A percentile compares a stretch with the other conserved stretches of the same genome.
phyloP scores from a whole-genome alignment of 1,284 basidiomycete species.

The Bjerkandera adusta region DNA sequence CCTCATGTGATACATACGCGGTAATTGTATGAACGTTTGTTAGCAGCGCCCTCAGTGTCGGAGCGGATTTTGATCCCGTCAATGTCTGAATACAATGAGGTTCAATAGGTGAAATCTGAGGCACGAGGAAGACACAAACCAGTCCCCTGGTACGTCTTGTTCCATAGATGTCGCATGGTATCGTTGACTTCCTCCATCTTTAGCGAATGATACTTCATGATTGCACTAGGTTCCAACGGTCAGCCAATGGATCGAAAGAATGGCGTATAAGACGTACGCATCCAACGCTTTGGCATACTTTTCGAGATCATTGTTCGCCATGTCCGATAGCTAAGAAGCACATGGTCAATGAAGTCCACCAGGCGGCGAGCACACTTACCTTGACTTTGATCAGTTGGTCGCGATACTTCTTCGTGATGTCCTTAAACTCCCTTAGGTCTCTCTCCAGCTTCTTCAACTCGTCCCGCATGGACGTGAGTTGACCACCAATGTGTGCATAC shows the following conservation, averaged over 20 bases:
- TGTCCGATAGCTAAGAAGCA: constrained; percentile 76
- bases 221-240: constrained; percentile 72
- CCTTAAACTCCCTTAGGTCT: constrained; percentile 94
- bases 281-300: constrained; percentile 97
- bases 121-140: constrained; percentile 45
- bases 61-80: constrained; percentile 96
- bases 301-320: constrained; percentile 93
- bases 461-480: constrained; percentile 71
- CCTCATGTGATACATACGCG: constrained; percentile 49
- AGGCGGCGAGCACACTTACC: constrained; percentile 38
- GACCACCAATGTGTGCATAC: constrained; percentile 82
- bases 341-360: constrained; percentile 6
- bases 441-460: constrained; percentile 74
- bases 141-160: constrained; percentile 98
- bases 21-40: constrained; percentile 97
- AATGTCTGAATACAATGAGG: constrained; percentile 64
- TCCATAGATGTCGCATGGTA: constrained; percentile 95
- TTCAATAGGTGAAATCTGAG: neutral
- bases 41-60: constrained; percentile 84
- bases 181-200: constrained; percentile 99
- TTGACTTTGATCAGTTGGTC: constrained; percentile 95
- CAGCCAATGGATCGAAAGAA: too few species aligned
- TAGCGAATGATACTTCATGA: constrained; percentile 97
- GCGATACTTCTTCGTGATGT: constrained; percentile 83
- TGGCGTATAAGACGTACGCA: constrained; percentile 53